These are phyloP conservation scores for Phytophthora ramorum DNA, from an alignment of 352 stramenopile genomes.

Conservation along the genomic window DNA sequence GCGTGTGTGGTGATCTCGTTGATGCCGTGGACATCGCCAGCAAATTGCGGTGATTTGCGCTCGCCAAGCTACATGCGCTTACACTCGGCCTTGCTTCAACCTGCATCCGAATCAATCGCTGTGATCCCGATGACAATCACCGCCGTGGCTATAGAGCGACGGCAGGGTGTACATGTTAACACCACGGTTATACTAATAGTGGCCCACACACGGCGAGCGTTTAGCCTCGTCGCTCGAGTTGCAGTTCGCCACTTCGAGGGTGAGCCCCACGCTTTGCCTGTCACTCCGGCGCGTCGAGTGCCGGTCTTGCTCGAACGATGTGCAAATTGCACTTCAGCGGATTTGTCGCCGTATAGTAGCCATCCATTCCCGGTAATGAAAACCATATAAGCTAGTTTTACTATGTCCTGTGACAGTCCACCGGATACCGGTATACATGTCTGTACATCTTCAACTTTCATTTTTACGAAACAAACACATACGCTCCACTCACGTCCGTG, in stretches of 20 bases:
- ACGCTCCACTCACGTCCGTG: conserved; percentile 1
- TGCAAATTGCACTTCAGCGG: conserved; percentile 31
- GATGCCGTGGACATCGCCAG: not conserved
- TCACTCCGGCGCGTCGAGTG: not conserved
- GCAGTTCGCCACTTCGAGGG: conserved; percentile 4
- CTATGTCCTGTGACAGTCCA: not conserved
- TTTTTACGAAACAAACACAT: conserved; percentile 4
- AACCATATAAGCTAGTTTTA: not conserved
- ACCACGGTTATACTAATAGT: not conserved
- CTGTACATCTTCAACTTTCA: conserved; percentile 3
- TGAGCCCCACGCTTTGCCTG: conserved; percentile 12
- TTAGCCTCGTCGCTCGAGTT: not conserved
- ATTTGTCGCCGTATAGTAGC: conserved; percentile 8
- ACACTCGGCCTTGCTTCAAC: conserved; percentile 3
- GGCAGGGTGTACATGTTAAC: not conserved
- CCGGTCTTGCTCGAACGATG: conserved; percentile 6
- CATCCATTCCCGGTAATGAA: not conserved
- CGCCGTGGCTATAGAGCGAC: no score
- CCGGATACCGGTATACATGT: not conserved
- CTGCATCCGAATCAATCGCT: conserved; percentile 8
- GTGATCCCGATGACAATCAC: not conserved
- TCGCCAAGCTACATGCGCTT: conserved; percentile 1
- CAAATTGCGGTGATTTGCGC: conserved; percentile 9
- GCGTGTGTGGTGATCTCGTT: conserved; percentile 4
- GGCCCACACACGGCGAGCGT: not conserved